Conservation (phyloP, 2,329 filamentous ascomycete genomes). For the Byssothecium circinans region DNA sequence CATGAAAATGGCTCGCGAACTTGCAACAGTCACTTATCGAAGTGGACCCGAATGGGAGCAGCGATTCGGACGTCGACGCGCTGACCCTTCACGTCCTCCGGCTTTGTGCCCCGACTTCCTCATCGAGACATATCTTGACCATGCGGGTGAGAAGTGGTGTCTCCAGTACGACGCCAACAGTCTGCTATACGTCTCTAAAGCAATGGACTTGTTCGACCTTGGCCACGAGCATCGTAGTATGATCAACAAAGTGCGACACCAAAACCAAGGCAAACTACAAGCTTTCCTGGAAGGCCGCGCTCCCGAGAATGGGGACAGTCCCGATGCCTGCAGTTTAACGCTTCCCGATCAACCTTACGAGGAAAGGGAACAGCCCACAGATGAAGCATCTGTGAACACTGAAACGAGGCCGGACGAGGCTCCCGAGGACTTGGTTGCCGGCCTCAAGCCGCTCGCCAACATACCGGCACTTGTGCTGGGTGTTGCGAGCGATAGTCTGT, state of each 20-base stretch:
- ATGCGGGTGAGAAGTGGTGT: slow-evolving; percentile 97
- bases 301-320: slow-evolving; percentile 21
- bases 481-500: slow-evolving; percentile 92
- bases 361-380: slow-evolving; percentile 66
- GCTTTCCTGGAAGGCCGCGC: slow-evolving; percentile 42
- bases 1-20: slow-evolving; percentile 97
- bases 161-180: slow-evolving; percentile 96
- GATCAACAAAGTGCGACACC: slow-evolving; percentile 63
- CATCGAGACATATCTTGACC: slow-evolving; percentile 97
- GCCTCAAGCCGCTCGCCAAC: slow-evolving; percentile 70
- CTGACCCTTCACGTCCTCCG: slow-evolving; percentile 82
- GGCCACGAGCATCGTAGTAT: slow-evolving; percentile 69
- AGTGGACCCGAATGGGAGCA: slow-evolving; percentile 98
- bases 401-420: slow-evolving; percentile 44
- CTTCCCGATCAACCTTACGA: slow-evolving; percentile 83
- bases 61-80: slow-evolving; percentile 83
- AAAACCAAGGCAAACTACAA: slow-evolving; percentile 62
- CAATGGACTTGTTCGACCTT: slow-evolving; percentile 97
- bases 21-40: slow-evolving; percentile 95
- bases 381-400: slow-evolving; percentile 28
- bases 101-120: slow-evolving; percentile 97
- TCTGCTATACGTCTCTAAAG: slow-evolving; percentile 93
- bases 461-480: slow-evolving; percentile 88
- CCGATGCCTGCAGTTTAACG: slow-evolving; percentile 72
- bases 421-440: slow-evolving; percentile 77